Conservation (phyloP, 2,329 filamentous ascomycete species). For the Sphaerulina musiva region DNA sequence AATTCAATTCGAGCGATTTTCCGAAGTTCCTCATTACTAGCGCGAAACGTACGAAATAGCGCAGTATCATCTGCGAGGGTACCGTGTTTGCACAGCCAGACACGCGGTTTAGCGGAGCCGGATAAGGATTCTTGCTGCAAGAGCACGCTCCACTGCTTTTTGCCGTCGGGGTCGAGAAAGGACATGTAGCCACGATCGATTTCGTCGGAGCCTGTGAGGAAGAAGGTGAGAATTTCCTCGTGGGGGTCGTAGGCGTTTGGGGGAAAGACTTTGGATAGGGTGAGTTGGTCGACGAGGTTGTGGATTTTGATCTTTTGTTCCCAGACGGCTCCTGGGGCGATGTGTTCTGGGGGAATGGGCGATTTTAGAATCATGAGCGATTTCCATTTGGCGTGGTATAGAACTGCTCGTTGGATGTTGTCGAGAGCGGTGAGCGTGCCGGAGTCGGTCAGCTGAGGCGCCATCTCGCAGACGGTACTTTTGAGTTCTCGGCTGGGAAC, state of each 20-base stretch:
- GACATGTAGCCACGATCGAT: slow-evolving; percentile 18
- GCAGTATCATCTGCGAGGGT: not conserved
- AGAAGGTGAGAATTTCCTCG: slow-evolving; percentile 10
- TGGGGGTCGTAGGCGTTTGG: slow-evolving; percentile 12
- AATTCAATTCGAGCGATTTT: slow-evolving; percentile 14
- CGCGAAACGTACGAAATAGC: not conserved
- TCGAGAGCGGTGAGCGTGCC: slow-evolving; percentile 15
- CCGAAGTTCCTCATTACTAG: not conserved
- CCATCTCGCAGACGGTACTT: slow-evolving; percentile 18
- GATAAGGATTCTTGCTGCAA: too few species aligned
- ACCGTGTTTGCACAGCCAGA: slow-evolving; percentile 13
- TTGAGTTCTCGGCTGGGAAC: slow-evolving; percentile 16
- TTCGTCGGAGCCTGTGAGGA: slow-evolving; percentile 17
- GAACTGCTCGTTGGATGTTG: slow-evolving; percentile 15
- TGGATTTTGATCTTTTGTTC: slow-evolving; percentile 19
- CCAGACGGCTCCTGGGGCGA: slow-evolving; percentile 14
- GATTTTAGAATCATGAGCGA: slow-evolving; percentile 18
- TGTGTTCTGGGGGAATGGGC: slow-evolving; percentile 4
- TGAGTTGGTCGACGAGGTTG: slow-evolving; percentile 12
- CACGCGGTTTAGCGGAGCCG: slow-evolving; percentile 16
- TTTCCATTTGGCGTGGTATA: slow-evolving; percentile 15
- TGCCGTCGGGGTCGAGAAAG: too few species aligned
- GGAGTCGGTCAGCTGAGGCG: slow-evolving; percentile 9
- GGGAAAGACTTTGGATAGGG: slow-evolving; percentile 10
- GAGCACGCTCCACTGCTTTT: too few species aligned